These are phyloP conservation scores for Austropuccinia psidii DNA, from an alignment of 1,284 basidiomycete genomes.

Conservation along the genomic window DNA sequence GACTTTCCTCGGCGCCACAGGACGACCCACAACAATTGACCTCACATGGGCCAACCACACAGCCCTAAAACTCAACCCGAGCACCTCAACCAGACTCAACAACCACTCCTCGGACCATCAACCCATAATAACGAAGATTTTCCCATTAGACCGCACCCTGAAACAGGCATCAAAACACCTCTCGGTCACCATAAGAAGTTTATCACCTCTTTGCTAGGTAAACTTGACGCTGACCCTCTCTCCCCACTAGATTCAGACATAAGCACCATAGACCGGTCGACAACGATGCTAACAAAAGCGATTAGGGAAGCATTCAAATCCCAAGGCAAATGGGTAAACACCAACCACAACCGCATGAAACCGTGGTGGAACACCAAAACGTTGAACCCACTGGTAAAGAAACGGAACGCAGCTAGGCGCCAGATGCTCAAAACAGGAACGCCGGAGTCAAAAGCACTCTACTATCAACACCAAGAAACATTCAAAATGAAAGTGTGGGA, in stretches of 20 bases:
- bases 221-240: too few relatives aligned
- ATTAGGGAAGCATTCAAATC: not conserved
- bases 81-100: not conserved
- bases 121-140: too few relatives aligned
- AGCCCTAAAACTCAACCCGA: not conserved
- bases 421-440: not conserved
- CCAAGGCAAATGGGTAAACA: not conserved
- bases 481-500: not conserved
- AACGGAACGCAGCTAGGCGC: not conserved
- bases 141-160: too few relatives aligned
- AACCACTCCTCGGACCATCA: not conserved
- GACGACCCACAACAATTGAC: not conserved
- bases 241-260: too few relatives aligned
- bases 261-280: not conserved
- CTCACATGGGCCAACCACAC: not conserved
- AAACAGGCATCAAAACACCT: too few relatives aligned
- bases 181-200: too few relatives aligned
- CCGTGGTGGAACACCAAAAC: not conserved
- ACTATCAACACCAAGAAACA: not conserved
- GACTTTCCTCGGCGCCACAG: not conserved
- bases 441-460: not conserved
- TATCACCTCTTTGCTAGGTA: too few relatives aligned
- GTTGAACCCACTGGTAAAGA: not conserved
- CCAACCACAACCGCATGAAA: not conserved
- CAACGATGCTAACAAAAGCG: not conserved